A percentile compares a stretch with the other conserved stretches of the same genome.
phyloP scores from a whole-genome alignment of 495 filamentous ascomycete genomes.

The Penicillium herquei region DNA sequence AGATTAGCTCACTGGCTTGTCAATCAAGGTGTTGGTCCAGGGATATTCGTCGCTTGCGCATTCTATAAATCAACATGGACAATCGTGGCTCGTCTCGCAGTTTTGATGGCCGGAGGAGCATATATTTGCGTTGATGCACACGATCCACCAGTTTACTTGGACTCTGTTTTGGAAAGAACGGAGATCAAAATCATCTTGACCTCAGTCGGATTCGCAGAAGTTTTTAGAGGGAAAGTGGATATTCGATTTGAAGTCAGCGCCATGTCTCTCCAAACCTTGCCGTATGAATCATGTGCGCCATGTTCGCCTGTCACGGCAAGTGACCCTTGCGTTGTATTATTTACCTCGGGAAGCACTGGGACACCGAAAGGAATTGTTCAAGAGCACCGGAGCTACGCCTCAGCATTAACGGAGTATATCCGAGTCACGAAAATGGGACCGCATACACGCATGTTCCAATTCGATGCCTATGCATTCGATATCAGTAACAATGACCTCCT shows the following conservation, averaged over 20 bases:
- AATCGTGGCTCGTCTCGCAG: slow-evolving; percentile 27
- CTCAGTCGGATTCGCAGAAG: slow-evolving; percentile 10
- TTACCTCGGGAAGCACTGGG: slow-evolving; percentile 47
- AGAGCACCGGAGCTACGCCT: slow-evolving; percentile 41
- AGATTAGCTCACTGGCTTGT: slow-evolving; percentile 26
- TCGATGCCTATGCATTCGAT: slow-evolving; percentile 48
- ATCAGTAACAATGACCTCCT: slow-evolving; percentile 44
- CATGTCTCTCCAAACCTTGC: slow-evolving; percentile 2
- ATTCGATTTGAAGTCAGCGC: slow-evolving; percentile 12
- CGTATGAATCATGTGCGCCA: not conserved
- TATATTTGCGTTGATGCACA: slow-evolving; percentile 52
- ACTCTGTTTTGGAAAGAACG: slow-evolving; percentile 18
- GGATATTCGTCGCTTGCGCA: slow-evolving; percentile 26
- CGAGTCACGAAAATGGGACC: slow-evolving; percentile 13
- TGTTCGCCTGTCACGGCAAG: slow-evolving; percentile 9
- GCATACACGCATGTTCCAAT: slow-evolving; percentile 39
- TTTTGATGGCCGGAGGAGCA: slow-evolving; percentile 39
- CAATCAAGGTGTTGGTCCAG: slow-evolving; percentile 19
- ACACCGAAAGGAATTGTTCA: slow-evolving; percentile 50
- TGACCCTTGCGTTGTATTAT: slow-evolving; percentile 31
- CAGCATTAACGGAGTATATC: slow-evolving; percentile 21
- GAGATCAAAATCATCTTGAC: slow-evolving; percentile 18
- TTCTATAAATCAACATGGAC: slow-evolving; percentile 35
- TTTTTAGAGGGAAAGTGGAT: slow-evolving; percentile 8
- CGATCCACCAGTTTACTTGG: slow-evolving; percentile 36